Evolutionary conservation across 2,329 filamentous ascomycete species (phyloP).

Genomic region (Laburnicola sp.): DNA sequence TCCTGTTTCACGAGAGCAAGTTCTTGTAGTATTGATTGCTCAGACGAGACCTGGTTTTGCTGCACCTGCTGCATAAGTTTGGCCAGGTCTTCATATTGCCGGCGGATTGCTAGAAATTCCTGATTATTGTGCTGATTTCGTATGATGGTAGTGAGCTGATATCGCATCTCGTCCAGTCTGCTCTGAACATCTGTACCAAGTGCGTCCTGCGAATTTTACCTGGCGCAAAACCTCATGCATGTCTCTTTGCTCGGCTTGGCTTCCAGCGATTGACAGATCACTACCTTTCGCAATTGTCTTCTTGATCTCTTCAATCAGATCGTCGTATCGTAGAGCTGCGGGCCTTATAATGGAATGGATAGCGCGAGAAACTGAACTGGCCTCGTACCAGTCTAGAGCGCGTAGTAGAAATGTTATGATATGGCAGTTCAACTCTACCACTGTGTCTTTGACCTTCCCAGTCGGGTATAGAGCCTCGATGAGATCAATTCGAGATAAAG

Average conservation of each 20-base stretch:
- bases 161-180: conserved; percentile 10
- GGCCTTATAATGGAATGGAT: conserved; percentile 24
- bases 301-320: conserved; percentile 18
- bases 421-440: conserved; percentile 25
- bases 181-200: conserved; percentile 1
- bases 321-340: conserved; percentile 20
- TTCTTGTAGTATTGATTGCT: conserved; percentile 5
- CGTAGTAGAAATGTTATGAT: conserved; percentile 29
- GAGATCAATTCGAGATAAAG: conserved; percentile 11
- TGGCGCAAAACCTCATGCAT: conserved; percentile 7
- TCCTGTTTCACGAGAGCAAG: conserved; percentile 8
- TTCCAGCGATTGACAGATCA: conserved; percentile 6
- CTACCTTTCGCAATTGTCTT: conserved; percentile 4
- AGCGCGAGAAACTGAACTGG: conserved; percentile 21
- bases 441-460: conserved; percentile 17
- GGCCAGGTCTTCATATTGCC: not conserved
- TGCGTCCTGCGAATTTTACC: not conserved
- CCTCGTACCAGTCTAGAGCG: conserved; percentile 33
- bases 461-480: conserved; percentile 24
- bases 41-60: not conserved
- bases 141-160: conserved; percentile 1
- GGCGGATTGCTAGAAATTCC: conserved; percentile 1
- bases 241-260: conserved; percentile 16
- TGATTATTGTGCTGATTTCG: not conserved
- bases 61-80: not conserved